phyloP scores from a whole-genome alignment of 1,139 yeast genomes.

The Geotrichum aggregatum region DNA sequence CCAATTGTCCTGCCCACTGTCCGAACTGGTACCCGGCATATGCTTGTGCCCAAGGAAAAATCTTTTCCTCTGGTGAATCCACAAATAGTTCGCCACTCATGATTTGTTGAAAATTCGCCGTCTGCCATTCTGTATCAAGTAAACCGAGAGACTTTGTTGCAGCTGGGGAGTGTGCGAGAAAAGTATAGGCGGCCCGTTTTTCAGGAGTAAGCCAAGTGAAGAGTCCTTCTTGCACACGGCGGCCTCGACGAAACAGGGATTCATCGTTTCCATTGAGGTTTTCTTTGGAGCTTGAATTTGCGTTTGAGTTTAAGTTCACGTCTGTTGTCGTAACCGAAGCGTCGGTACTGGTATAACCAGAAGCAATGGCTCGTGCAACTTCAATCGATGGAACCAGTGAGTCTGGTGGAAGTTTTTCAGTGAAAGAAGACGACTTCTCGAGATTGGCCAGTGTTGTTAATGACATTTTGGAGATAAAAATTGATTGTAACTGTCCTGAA shows the following conservation, averaged over 20 bases:
- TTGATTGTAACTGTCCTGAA: not conserved
- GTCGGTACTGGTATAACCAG: too few relatives aligned
- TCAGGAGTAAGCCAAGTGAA: slow-evolving; percentile 41
- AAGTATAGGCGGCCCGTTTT: slow-evolving; percentile 41
- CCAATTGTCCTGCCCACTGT: slow-evolving; percentile 92
- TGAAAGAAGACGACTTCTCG: slow-evolving; percentile 48
- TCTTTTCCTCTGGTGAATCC: too few relatives aligned
- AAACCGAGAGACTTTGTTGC: slow-evolving; percentile 64
- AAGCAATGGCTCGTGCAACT: slow-evolving; percentile 45
- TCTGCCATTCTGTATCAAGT: slow-evolving; percentile 40
- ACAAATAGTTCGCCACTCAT: slow-evolving; percentile 58
- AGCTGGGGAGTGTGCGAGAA: slow-evolving; percentile 54
- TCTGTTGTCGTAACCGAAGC: too few relatives aligned
- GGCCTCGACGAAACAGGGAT: slow-evolving; percentile 42
- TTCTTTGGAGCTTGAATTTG: too few relatives aligned
- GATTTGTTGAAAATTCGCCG: slow-evolving; percentile 49
- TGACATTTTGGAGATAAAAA: slow-evolving; percentile 3
- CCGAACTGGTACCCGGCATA: slow-evolving; percentile 98
- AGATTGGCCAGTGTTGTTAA: slow-evolving; percentile 24
- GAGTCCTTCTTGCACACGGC: slow-evolving; percentile 68
- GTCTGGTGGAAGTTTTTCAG: slow-evolving; percentile 56
- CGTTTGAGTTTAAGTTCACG: too few relatives aligned
- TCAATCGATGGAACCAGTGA: slow-evolving; percentile 50
- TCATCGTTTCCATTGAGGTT: slow-evolving; percentile 29
- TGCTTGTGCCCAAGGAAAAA: slow-evolving; percentile 84